phyloP scores from a whole-genome alignment of 345 rosid species.

The Orychophragmus violaceus region DNA sequence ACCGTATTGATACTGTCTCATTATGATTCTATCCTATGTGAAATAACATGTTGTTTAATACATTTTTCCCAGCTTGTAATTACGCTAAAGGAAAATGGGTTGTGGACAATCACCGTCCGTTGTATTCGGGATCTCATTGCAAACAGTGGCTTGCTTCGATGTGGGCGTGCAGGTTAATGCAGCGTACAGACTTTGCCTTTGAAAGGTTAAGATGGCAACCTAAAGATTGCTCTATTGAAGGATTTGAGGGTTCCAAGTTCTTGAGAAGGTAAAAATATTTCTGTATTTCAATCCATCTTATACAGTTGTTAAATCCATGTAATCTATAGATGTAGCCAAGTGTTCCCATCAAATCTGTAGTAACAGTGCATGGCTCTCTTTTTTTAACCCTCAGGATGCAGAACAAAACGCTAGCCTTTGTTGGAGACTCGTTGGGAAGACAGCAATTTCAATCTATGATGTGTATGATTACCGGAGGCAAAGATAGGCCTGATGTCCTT shows the following conservation, averaged over 20 bases:
- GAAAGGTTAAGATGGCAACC: conserved; percentile 87
- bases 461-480: conserved; percentile 77
- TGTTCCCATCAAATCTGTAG: conserved; percentile 11
- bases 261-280: conserved; percentile 46
- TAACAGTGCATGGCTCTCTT: conserved; percentile 5
- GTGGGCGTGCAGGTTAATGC: conserved; percentile 96
- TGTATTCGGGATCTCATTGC: conserved; percentile 76
- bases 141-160: conserved; percentile 83
- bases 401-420: conserved; percentile 70
- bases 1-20: not conserved
- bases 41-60: conserved; percentile 3
- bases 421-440: conserved; percentile 83
- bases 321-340: not conserved
- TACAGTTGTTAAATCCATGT: not conserved
- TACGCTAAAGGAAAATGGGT: conserved; percentile 95
- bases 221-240: conserved; percentile 72
- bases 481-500: conserved; percentile 36
- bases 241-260: conserved; percentile 66
- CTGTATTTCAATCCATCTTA: not conserved
- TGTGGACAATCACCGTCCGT: conserved; percentile 55
- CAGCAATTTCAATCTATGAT: conserved; percentile 79
- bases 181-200: conserved; percentile 73
- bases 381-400: conserved; percentile 46
- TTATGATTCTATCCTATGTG: not conserved
- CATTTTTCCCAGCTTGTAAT: conserved; percentile 50